phyloP scores from a whole-genome alignment of 306 rosid species.

The Urtica urens region DNA sequence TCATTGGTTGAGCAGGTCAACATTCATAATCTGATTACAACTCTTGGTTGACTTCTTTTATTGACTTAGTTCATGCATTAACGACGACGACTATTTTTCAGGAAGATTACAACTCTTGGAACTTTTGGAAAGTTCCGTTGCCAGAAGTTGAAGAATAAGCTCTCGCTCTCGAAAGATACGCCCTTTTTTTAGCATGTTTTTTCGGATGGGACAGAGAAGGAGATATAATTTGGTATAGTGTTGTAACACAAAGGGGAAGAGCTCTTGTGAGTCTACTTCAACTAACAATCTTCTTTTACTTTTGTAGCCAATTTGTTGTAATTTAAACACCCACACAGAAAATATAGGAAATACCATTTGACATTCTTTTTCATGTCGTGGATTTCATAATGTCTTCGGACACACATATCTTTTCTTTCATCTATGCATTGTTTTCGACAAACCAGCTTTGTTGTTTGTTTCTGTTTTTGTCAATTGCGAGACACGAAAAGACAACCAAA shows the following conservation, averaged over 20 bases:
- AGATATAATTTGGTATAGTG: neutral
- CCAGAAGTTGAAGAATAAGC: slow-evolving; percentile 32
- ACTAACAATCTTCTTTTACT: too few species aligned
- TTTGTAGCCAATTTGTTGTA: neutral
- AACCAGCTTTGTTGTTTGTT: too few species aligned
- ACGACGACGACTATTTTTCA: slow-evolving; percentile 33
- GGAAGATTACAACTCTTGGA: slow-evolving; percentile 96
- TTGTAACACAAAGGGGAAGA: neutral
- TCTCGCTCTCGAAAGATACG: neutral
- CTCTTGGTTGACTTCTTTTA: neutral
- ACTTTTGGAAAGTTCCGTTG: slow-evolving; percentile 72
- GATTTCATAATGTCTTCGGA: too few species aligned
- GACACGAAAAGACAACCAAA: too few species aligned
- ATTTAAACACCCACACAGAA: neutral
- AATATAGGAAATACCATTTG: neutral
- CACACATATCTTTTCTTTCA: too few species aligned
- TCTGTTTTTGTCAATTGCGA: too few species aligned
- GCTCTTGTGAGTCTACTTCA: too few species aligned
- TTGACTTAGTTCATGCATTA: too few species aligned
- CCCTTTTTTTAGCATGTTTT: neutral
- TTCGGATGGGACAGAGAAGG: neutral
- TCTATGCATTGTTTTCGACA: too few species aligned
- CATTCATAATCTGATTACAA: neutral
- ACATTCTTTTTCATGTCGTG: neutral
- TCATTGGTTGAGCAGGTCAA: slow-evolving; percentile 78